These are phyloP conservation scores for Plantago ovata DNA, from an alignment of 257 asterid species.

Conservation along the genomic window DNA sequence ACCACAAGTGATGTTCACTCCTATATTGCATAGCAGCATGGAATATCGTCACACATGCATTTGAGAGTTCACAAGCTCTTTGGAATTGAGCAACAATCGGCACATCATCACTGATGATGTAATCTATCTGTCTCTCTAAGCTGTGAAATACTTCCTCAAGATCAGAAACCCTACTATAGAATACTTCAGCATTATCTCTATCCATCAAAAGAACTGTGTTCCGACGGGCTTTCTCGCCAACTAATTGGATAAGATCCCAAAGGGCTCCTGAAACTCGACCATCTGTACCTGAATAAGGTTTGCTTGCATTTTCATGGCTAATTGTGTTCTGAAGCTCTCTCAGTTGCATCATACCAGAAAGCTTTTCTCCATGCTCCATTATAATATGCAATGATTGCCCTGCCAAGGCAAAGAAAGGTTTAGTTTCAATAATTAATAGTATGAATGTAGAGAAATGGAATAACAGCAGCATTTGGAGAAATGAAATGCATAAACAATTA, in stretches of 20 bases:
- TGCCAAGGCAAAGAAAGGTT: slow-evolving; percentile 32
- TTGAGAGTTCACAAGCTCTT: slow-evolving; percentile 81
- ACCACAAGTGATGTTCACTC: slow-evolving; percentile 79
- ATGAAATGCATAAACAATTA: background rate
- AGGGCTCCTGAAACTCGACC: slow-evolving; percentile 68
- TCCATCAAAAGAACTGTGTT: slow-evolving; percentile 94
- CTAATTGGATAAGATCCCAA: slow-evolving; percentile 94
- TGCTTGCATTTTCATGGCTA: slow-evolving; percentile 57
- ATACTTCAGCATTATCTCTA: slow-evolving; percentile 96
- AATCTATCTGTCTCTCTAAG: slow-evolving; percentile 69
- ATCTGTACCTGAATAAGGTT: slow-evolving; percentile 50
- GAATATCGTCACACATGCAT: slow-evolving; percentile 69
- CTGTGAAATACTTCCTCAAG: slow-evolving; percentile 79
- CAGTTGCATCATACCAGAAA: slow-evolving; percentile 76
- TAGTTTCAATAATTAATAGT: slow-evolving; percentile 15
- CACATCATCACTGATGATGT: slow-evolving; percentile 55
- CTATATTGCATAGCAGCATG: slow-evolving; percentile 61
- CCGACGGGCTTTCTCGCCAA: slow-evolving; percentile 88
- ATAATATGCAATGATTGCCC: slow-evolving; percentile 79
- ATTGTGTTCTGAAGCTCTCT: slow-evolving; percentile 67
- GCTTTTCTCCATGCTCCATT: slow-evolving; percentile 96
- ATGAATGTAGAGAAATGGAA: slow-evolving; percentile 3
- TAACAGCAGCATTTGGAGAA: slow-evolving; percentile 15
- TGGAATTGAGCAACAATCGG: slow-evolving; percentile 48
- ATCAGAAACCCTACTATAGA: slow-evolving; percentile 89